Conservation (phyloP, 495 filamentous ascomycete genomes). For the Sporormia fimetaria region DNA sequence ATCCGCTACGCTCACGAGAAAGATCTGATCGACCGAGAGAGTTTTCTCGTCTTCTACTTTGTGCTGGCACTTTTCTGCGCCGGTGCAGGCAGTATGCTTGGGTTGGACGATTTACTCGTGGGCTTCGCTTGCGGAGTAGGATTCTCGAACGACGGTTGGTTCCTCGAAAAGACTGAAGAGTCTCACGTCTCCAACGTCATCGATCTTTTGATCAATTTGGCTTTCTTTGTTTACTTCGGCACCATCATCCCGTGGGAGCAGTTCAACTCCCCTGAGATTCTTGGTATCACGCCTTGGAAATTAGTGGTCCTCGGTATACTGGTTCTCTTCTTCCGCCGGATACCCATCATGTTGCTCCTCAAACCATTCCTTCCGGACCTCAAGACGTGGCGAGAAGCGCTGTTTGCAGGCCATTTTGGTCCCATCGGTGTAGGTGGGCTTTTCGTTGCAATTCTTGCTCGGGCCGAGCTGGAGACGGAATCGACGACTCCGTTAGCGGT, state of each 20-base stretch:
- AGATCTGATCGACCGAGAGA: conserved; percentile 86
- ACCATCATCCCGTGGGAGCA: conserved; percentile 92
- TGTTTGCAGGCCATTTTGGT: conserved; percentile 97
- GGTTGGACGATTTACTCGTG: conserved; percentile 91
- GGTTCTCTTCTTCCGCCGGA: conserved; percentile 90
- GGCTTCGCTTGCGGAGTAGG: conserved; percentile 92
- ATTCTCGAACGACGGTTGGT: conserved; percentile 99
- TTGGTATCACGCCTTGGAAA: conserved; percentile 76
- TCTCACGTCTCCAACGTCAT: conserved; percentile 99
- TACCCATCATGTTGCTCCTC: conserved; percentile 85
- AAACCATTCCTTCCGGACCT: conserved; percentile 94
- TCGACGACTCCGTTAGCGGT: conserved; percentile 56
- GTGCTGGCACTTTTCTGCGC: conserved; percentile 93
- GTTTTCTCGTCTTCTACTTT: conserved; percentile 98
- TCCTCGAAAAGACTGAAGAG: conserved; percentile 95
- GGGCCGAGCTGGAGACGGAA: conserved; percentile 72
- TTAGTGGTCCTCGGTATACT: conserved; percentile 81
- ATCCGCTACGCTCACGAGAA: conserved; percentile 82
- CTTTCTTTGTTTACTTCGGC: conserved; percentile 96
- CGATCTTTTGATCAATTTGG: conserved; percentile 90
- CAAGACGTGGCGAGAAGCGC: conserved; percentile 95
- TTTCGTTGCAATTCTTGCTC: conserved; percentile 83
- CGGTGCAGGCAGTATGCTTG: conserved; percentile 82
- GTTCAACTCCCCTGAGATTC: conserved; percentile 52
- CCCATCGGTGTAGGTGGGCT: conserved; percentile 97